Base-by-base conservation (phyloP, 2,329 filamentous ascomycete genomes). In the Aspergillus pseudoglaucus region DNA sequence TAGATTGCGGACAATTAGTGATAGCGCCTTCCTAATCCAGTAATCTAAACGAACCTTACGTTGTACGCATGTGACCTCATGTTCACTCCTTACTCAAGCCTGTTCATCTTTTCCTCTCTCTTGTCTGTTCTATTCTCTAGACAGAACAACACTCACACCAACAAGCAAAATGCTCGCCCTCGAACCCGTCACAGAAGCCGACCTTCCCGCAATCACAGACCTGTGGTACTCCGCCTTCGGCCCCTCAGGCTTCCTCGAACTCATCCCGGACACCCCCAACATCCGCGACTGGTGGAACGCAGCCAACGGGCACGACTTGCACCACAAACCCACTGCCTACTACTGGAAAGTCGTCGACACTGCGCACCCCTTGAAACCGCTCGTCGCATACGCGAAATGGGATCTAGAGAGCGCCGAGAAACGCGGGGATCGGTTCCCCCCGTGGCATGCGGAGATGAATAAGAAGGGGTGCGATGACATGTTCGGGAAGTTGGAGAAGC, bases 371-470 rank as follows among this genome's bases (percentile, higher is more conserved):
- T 51, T 38, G 17, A 14, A 46, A 10, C 54, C 55, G 17, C 48
- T 65, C 15, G 49, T 54, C 33, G 59, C 63, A 10, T 66, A 57
- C 32, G 63, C 53, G 14, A 64, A 64, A 50, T 66, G 62, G 63
- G 61, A 63, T 39, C 25, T 59, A 14, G 45, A 56, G 20, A 56
- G 51, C 49, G 45, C 52, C 10, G 41, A 60, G 7, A 52, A 61
- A 27, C 56, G 62, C 10, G 62, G 60, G 4, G 33, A 23, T 25
- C 59, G 62, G 7, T 65, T 56, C 45, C 59, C 61, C 5, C 53
- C 61, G 22, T 66, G 60, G 60, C 53, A 58, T 48, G 44, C 50
- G 3, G 59, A 60, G 2, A 52, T 50, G 42, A 49, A 58, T 22
- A 33, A 27, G 3, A 44, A 46, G 2, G 49, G 45, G 15, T 59